phyloP scores from a whole-genome alignment of 495 filamentous ascomycete genomes.

The Rostrohypoxylon terebratum region DNA sequence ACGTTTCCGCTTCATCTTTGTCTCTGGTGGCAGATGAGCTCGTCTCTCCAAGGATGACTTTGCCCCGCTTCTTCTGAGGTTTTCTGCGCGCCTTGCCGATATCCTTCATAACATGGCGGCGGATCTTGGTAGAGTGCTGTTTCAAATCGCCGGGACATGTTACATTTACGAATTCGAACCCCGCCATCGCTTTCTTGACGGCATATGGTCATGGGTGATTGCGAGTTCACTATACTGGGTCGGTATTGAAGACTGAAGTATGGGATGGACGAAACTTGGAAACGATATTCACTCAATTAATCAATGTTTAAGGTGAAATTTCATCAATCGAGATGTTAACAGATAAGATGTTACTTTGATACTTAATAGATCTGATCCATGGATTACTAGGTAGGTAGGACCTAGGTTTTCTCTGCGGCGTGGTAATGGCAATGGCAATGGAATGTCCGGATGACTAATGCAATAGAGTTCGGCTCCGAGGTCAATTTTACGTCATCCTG shows the following conservation, averaged over 20 bases:
- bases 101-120: slow-evolving; percentile 55
- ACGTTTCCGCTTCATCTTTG: neutral
- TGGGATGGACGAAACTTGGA: neutral
- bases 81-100: slow-evolving; percentile 52
- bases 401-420: neutral
- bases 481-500: neutral
- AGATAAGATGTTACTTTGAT: neutral
- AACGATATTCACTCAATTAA: neutral
- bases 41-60: slow-evolving; percentile 27
- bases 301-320: neutral
- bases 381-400: too few relatives aligned
- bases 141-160: slow-evolving; percentile 41
- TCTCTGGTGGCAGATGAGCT: neutral
- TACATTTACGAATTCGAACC: slow-evolving; percentile 49
- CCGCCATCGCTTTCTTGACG: slow-evolving; percentile 23
- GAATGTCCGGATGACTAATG: neutral
- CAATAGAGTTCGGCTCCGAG: neutral
- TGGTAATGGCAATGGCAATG: neutral
- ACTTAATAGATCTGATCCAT: slow-evolving; percentile 4
- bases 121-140: slow-evolving; percentile 45
- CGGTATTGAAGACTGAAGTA: neutral
- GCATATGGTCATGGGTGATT: neutral
- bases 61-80: slow-evolving; percentile 28
- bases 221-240: neutral
- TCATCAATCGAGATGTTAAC: neutral